A percentile compares a stretch with the other conserved stretches of the same genome.
Conservation (phyloP, 1,284 basidiomycete genomes). For the Hymenochaete sp. region DNA sequence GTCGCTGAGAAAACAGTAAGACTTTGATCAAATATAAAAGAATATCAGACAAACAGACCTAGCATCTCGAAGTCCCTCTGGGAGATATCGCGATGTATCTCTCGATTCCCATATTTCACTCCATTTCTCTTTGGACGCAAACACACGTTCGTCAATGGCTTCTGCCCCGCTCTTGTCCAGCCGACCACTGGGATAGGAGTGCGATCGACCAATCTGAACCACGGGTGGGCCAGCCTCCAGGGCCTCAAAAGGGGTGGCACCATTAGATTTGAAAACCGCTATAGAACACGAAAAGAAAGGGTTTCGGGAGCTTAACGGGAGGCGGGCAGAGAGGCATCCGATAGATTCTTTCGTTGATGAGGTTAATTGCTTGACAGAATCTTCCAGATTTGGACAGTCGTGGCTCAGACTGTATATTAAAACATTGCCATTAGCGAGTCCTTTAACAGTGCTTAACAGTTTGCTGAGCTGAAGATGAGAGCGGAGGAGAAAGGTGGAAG, state of each 20-base stretch:
- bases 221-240: conserved; percentile 5
- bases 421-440: not conserved
- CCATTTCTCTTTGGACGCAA: conserved; percentile 10
- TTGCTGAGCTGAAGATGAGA: conserved; percentile 5
- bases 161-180: conserved; percentile 5
- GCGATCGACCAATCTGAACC: conserved; percentile 14
- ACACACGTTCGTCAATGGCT: not conserved
- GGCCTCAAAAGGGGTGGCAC: conserved; percentile 8
- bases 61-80: conserved; percentile 10
- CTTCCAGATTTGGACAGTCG: conserved; percentile 14
- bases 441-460: conserved; percentile 2
- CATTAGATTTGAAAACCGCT: conserved; percentile 7
- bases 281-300: conserved; percentile 13
- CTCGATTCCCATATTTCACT: conserved; percentile 13
- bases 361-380: conserved; percentile 7
- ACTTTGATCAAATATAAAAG: not conserved
- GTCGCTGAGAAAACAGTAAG: conserved; percentile 6
- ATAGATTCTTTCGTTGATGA: conserved; percentile 10
- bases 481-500: conserved; percentile 14
- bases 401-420: conserved; percentile 11
- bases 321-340: conserved; percentile 13
- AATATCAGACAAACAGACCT: conserved; percentile 3
- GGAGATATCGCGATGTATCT: conserved; percentile 2
- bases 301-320: not conserved
- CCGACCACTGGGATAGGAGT: conserved; percentile 12